Base-by-base conservation (phyloP, 2,329 filamentous ascomycete species). In the Fusarium sp. region DNA sequence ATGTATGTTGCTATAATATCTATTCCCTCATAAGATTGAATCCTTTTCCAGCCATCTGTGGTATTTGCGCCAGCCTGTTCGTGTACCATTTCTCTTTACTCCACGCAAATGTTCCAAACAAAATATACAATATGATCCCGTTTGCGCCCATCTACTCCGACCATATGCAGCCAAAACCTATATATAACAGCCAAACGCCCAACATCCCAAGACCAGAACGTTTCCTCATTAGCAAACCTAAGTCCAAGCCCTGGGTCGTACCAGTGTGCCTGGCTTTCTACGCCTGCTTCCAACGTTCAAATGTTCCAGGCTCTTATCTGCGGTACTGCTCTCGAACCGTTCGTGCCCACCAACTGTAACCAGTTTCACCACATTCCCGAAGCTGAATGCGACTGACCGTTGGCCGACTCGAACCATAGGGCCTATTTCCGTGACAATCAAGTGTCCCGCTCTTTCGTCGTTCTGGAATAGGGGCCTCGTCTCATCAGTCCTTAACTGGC, bases 281-380 rank as follows among this genome's bases (percentile, higher is more conserved):
- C 84, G 80, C 68, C 84, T 78, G 57, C 76, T 80, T 4, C 77
- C 75, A 23, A 82, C 69, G 23, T 77, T 81, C 62, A 77, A 75
- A 13, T 74, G 68, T 38, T 80, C 77, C 5, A 76, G 70, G 35
- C 74, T 68, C 15, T 55, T 71, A 5, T 75, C 71, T 47, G 74
- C 79, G 23, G 72, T 73, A 26, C 77, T 77, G 18, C 74, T 80
- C 42, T 90, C 88, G 71, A 91, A 92, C 31, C 86, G 82, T 74
- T 92, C 90, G 66, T 88, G 85, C 8, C 90, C 76, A 5, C 79
- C 91, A 8, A 91, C 82, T 3, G 87, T 88, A 57, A 94, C 85
- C 50, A 94, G 81, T 78, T 93, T 94, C 73, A 94, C 84, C 3
- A 88, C 84, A 69, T 93, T 92, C 15, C 92, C 92, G 62, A 94